These are phyloP conservation scores for Drosera spatulata DNA, from an alignment of 179 eudicot genomes.

Conservation along the genomic window DNA sequence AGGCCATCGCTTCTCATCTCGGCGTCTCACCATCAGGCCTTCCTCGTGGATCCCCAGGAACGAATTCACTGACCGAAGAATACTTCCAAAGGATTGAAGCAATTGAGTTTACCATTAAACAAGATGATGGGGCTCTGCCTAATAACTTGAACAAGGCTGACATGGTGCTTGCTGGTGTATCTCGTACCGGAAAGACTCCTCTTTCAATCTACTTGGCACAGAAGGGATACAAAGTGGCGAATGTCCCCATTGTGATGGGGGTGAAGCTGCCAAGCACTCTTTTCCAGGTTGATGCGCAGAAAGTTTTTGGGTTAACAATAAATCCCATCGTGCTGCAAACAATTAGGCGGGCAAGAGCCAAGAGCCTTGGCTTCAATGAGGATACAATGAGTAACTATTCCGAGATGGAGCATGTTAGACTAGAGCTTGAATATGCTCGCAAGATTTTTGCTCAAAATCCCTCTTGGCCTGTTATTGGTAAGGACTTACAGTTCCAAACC, in stretches of 20 bases:
- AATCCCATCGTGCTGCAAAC: constrained; percentile 64
- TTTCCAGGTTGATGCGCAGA: constrained; percentile 65
- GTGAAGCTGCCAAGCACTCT: constrained; percentile 47
- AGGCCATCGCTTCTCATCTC: constrained; percentile 72
- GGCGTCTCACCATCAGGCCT: constrained; percentile 88
- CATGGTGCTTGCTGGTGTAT: constrained; percentile 80
- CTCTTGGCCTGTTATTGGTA: constrained; percentile 90
- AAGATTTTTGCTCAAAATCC: constrained; percentile 75
- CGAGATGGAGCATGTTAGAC: constrained; percentile 63
- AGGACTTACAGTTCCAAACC: constrained; percentile 14
- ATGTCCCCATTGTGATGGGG: constrained; percentile 81
- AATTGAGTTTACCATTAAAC: constrained; percentile 88
- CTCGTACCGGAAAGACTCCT: constrained; percentile 93
- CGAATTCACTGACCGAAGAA: constrained; percentile 50
- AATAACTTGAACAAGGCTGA: constrained; percentile 66
- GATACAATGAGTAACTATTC: constrained; percentile 49
- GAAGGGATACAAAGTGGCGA: constrained; percentile 90
- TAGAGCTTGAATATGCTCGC: constrained; percentile 58
- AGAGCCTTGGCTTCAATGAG: constrained; percentile 55
- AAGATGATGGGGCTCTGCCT: constrained; percentile 93
- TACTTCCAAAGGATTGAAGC: constrained; percentile 87
- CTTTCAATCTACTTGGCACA: constrained; percentile 85
- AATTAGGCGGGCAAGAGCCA: constrained; percentile 75
- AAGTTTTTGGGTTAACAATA: constrained; percentile 77
- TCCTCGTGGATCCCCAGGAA: constrained; percentile 84